These are phyloP conservation scores for Manihot esculenta DNA, from an alignment of 441 rosid genomes.

Conservation along the genomic window DNA sequence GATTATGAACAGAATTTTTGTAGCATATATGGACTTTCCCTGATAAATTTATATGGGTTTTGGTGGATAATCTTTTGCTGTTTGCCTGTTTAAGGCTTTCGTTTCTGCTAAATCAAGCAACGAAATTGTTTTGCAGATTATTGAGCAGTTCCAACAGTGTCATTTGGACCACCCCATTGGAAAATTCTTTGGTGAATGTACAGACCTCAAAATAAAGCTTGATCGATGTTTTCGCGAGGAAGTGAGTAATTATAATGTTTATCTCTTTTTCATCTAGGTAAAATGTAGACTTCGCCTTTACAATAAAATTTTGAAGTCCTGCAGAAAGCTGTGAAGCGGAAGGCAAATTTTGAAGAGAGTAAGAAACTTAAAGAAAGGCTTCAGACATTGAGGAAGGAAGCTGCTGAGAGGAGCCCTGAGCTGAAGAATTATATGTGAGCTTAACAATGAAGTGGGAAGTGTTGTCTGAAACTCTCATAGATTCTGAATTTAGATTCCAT, in stretches of 20 bases:
- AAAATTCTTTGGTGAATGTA: conserved; percentile 86
- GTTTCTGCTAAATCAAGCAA: background rate
- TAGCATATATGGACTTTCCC: background rate
- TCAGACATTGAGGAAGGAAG: conserved; percentile 41
- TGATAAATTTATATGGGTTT: too few relatives aligned
- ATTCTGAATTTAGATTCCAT: background rate
- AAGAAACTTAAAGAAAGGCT: conserved; percentile 61
- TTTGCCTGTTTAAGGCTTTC: too few relatives aligned
- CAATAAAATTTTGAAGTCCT: conserved; percentile 3
- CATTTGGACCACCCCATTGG: conserved; percentile 78
- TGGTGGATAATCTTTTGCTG: too few relatives aligned
- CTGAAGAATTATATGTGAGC: conserved; percentile 11
- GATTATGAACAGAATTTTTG: background rate
- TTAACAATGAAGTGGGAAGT: background rate
- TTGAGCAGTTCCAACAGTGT: conserved; percentile 86
- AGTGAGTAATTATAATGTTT: conserved; percentile 35
- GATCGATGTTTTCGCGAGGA: conserved; percentile 83
- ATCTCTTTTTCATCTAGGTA: background rate
- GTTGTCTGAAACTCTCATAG: background rate
- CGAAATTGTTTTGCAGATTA: conserved; percentile 45
- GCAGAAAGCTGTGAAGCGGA: conserved; percentile 87
- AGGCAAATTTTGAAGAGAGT: conserved; percentile 82
- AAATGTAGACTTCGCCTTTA: background rate
- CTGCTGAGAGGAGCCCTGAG: conserved; percentile 26
- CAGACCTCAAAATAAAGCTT: conserved; percentile 79